A percentile compares a stretch with the other conserved stretches of the same genome.
phyloP scores from a whole-genome alignment of 495 filamentous ascomycete species.

The Penicillium lividum region DNA sequence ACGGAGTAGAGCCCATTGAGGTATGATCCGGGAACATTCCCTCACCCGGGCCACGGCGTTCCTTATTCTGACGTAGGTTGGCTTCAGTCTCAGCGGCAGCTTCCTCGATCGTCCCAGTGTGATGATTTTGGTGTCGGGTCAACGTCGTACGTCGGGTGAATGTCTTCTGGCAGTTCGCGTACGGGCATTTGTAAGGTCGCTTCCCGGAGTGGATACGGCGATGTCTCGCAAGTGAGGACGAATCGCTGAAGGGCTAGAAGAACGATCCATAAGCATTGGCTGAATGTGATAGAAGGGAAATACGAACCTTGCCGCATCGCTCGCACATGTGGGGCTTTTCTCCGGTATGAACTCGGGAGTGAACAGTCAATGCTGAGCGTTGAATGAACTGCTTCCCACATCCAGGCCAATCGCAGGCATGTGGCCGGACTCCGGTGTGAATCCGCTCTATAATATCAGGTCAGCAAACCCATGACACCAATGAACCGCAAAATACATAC shows the following conservation, averaged over 20 bases:
- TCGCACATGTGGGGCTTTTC: conserved; percentile 99
- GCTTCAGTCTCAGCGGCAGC: conserved; percentile 87
- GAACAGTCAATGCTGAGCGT: conserved; percentile 94
- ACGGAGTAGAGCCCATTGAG: conserved; percentile 85
- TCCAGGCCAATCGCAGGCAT: conserved; percentile 86
- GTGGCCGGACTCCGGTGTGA: conserved; percentile 87
- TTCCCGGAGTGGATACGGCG: conserved; percentile 95
- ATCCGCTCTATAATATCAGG: conserved; percentile 72
- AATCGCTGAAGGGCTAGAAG: conserved; percentile 93
- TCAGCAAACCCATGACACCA: background rate
- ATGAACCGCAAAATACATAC: conserved; percentile 51
- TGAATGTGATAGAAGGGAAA: background rate
- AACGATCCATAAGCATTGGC: conserved; percentile 4
- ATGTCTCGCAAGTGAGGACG: conserved; percentile 90
- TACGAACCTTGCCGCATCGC: conserved; percentile 85
- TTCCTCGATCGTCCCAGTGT: conserved; percentile 94
- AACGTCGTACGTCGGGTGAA: conserved; percentile 94
- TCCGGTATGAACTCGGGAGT: conserved; percentile 92
- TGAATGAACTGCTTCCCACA: conserved; percentile 98
- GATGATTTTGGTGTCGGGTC: conserved; percentile 93
- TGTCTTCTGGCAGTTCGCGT: conserved; percentile 96
- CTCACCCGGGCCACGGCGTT: conserved; percentile 67
- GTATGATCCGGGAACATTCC: conserved; percentile 76
- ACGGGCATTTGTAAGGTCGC: conserved; percentile 95
- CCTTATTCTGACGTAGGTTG: conserved; percentile 61